These are phyloP conservation scores for Chrysosporium keratinophilum DNA, from an alignment of 2,329 filamentous ascomycete genomes.

Conservation along the genomic window DNA sequence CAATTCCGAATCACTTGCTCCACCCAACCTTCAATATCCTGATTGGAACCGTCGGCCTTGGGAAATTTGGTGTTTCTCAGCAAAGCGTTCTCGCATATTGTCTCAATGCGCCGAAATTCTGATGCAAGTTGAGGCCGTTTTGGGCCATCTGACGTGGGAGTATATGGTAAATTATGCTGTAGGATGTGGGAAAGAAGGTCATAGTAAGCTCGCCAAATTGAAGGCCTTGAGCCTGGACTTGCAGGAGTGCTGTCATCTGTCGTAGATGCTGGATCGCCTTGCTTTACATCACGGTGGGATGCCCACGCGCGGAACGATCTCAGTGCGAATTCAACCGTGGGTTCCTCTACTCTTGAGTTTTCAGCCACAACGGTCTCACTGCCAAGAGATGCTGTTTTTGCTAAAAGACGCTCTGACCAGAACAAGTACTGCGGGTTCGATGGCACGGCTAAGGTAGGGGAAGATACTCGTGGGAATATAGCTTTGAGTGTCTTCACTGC, in stretches of 20 bases:
- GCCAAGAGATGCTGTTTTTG: conserved; percentile 61
- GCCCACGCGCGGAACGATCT: conserved; percentile 42
- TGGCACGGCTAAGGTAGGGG: conserved; percentile 28
- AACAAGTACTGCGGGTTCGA: conserved; percentile 57
- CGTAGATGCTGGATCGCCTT: conserved; percentile 19
- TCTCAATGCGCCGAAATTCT: conserved; percentile 70
- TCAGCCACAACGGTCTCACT: conserved; percentile 40
- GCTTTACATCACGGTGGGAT: conserved; percentile 29
- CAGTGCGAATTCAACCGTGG: conserved; percentile 32
- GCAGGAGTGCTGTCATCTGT: conserved; percentile 17
- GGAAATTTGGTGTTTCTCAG: conserved; percentile 75
- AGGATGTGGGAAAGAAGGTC: conserved; percentile 65
- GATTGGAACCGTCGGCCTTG: conserved; percentile 65
- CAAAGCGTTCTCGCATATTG: conserved; percentile 67
- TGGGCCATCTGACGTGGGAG: conserved; percentile 26
- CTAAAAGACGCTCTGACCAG: conserved; percentile 70
- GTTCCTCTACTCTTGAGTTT: conserved; percentile 19
- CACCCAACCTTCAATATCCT: conserved; percentile 73
- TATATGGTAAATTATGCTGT: conserved; percentile 41
- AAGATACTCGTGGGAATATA: conserved; percentile 51
- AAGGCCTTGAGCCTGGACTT: conserved; percentile 25
- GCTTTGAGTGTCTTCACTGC: conserved; percentile 58
- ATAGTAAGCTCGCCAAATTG: conserved; percentile 82
- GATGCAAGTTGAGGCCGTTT: conserved; percentile 55
- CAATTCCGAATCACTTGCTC: conserved; percentile 75